phyloP scores from a whole-genome alignment of 2,329 filamentous ascomycete species.

The Penicillium sp. region DNA sequence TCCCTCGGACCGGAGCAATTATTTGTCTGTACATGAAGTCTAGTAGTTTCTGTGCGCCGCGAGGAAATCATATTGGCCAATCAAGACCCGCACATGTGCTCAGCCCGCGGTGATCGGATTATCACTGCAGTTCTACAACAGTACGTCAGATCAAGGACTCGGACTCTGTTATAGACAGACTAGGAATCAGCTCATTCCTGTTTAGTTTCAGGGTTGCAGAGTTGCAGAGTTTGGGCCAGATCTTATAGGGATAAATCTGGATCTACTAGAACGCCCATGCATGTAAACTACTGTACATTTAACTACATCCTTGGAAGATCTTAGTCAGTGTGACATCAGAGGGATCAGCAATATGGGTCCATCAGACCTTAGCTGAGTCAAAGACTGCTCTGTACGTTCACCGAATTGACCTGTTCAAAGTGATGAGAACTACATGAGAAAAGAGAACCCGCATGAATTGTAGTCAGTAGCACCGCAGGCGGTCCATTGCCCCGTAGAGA shows the following conservation, averaged over 20 bases:
- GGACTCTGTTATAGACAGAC: neutral
- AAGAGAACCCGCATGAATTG: no score
- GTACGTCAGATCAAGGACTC: neutral
- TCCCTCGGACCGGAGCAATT: neutral
- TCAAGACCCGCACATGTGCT: neutral
- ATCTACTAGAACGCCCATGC: neutral
- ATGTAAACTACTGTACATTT: no score
- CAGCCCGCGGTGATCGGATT: neutral
- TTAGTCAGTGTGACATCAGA: neutral
- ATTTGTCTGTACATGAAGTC: neutral
- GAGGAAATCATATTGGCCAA: neutral
- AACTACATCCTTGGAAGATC: neutral
- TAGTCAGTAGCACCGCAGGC: no score
- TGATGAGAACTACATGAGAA: no score
- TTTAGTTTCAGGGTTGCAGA: no score
- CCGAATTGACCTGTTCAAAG: neutral
- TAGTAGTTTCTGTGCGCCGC: neutral
- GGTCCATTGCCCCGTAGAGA: no score
- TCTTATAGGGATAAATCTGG: neutral
- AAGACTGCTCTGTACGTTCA: neutral
- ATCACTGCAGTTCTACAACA: neutral
- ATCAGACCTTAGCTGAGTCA: neutral
- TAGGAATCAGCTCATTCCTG: no score
- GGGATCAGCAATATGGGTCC: neutral
- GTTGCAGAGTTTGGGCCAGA: no score